phyloP scores from a whole-genome alignment of 768 basidiomycete genomes.

The Tylopilus intermedius region DNA sequence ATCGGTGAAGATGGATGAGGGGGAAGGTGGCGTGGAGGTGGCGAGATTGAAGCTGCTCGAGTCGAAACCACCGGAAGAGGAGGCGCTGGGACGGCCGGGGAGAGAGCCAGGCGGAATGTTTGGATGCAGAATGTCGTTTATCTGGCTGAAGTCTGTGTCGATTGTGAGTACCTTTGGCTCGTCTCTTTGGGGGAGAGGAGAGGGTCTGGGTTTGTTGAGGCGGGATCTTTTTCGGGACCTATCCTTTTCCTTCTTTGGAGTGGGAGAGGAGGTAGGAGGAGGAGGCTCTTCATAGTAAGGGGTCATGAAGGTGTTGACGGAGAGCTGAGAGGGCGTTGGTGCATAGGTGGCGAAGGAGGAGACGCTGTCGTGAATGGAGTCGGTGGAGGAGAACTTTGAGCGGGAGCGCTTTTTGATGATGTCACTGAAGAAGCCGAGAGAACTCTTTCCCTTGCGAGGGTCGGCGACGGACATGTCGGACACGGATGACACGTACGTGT shows the following conservation, averaged over 20 bases:
- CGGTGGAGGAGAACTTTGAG: constrained; percentile 37
- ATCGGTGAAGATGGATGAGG: constrained; percentile 33
- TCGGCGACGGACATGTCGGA: constrained; percentile 35
- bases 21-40: constrained; percentile 37
- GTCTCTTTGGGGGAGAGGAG: constrained; percentile 25
- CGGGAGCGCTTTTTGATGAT: constrained; percentile 40
- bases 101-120: constrained; percentile 6
- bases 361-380: constrained; percentile 22
- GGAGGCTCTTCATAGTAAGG: neutral
- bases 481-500: constrained; percentile 27
- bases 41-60: constrained; percentile 36
- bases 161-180: constrained; percentile 17
- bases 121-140: constrained; percentile 76
- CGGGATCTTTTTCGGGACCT: constrained; percentile 16
- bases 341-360: constrained; percentile 36
- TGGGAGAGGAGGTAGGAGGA: constrained; percentile 6
- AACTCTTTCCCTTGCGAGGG: constrained; percentile 45
- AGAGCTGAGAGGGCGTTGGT: constrained; percentile 31
- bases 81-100: constrained; percentile 17
- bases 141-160: constrained; percentile 43
- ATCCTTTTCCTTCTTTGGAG: constrained; percentile 28
- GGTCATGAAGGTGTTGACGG: constrained; percentile 18
- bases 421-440: constrained; percentile 38
- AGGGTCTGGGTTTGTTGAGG: constrained; percentile 24
- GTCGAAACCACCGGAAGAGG: constrained; percentile 17